Percentiles rank a stretch among this genome's conserved stretches.
Conservation (phyloP, 352 stramenopile genomes). For the Peronospora tabacina region DNA sequence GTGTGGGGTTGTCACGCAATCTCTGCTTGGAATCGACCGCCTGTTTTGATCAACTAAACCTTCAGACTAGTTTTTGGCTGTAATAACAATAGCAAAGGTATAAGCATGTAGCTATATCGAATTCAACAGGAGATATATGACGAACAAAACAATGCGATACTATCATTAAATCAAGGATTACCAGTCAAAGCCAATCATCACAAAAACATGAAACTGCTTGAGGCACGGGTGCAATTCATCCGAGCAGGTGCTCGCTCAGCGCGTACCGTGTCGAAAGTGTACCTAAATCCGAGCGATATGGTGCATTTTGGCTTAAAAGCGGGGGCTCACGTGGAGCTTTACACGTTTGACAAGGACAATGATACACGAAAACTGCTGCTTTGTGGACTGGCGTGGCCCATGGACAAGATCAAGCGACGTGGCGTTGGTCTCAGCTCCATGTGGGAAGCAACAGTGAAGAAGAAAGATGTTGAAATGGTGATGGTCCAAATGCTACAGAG, state of each 20-base stretch:
- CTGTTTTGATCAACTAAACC: conserved; percentile 12
- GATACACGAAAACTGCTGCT: conserved; percentile 30
- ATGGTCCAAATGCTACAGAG: conserved; percentile 25
- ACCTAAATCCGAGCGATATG: conserved; percentile 59
- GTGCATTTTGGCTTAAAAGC: conserved; percentile 28
- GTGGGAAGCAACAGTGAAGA: conserved; percentile 46
- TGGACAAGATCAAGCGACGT: conserved; percentile 63
- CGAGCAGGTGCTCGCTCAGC: conserved; percentile 48
- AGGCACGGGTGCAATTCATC: conserved; percentile 51
- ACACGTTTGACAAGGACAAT: conserved; percentile 1
- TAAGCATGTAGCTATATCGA: conserved; percentile 9
- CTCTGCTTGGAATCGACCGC: conserved; percentile 7
- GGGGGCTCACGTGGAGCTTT: conserved; percentile 33
- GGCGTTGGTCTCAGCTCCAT: conserved; percentile 60
- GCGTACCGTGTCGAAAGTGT: conserved; percentile 54
- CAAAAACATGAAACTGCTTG: conserved; percentile 16
- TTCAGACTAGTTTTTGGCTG: conserved; percentile 11
- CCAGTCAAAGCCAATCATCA: conserved; percentile 9
- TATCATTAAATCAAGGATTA: conserved; percentile 18
- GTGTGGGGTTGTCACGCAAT: conserved; percentile 1
- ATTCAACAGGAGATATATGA: conserved; percentile 14
- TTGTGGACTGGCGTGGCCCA: conserved; percentile 58
- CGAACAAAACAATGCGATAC: not conserved
- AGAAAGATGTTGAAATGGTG: conserved; percentile 18
- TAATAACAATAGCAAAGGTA: conserved; percentile 8